phyloP scores from a whole-genome alignment of 176 grass and related monocot genomes.

The Echinochloa phyllopogon region DNA sequence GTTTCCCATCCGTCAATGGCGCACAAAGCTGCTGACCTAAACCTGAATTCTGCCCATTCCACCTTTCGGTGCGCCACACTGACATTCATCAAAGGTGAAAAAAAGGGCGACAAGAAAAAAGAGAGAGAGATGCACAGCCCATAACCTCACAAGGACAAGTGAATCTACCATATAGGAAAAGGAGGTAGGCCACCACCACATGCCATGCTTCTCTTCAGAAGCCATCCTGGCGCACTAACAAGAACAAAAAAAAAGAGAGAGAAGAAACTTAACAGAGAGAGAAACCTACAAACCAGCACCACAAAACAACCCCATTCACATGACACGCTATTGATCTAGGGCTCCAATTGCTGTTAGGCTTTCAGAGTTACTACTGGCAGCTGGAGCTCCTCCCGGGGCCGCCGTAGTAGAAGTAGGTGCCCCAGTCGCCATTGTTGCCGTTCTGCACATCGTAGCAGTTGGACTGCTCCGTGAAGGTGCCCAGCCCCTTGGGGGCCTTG shows the following conservation, averaged over 20 bases:
- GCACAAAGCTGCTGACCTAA: slow-evolving; percentile 14
- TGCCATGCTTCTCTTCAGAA: slow-evolving; percentile 97
- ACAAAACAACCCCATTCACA: slow-evolving; percentile 49
- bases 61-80: slow-evolving; percentile 17
- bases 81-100: slow-evolving; percentile 36
- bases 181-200: slow-evolving; percentile 70
- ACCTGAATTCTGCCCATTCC: slow-evolving; percentile 8
- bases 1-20: not conserved
- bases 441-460: slow-evolving; percentile 86
- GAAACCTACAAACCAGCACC: slow-evolving; percentile 2
- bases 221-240: slow-evolving; percentile 47
- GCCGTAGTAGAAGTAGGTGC: slow-evolving; percentile 94
- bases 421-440: slow-evolving; percentile 83
- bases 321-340: slow-evolving; percentile 46
- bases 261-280: slow-evolving; percentile 4
- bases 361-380: slow-evolving; percentile 58
- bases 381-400: slow-evolving; percentile 90
- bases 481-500: slow-evolving; percentile 54
- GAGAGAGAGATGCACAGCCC: slow-evolving; percentile 7
- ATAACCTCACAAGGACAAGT: slow-evolving; percentile 48
- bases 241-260: not conserved
- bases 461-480: slow-evolving; percentile 75
- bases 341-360: slow-evolving; percentile 31
- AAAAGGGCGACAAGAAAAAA: not conserved
- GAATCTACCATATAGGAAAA: slow-evolving; percentile 70